A percentile compares a stretch with the other conserved stretches of the same genome.
These are phyloP conservation scores for Macrocybe gigantea DNA, from an alignment of 768 basidiomycete genomes.

Conservation along the genomic window DNA sequence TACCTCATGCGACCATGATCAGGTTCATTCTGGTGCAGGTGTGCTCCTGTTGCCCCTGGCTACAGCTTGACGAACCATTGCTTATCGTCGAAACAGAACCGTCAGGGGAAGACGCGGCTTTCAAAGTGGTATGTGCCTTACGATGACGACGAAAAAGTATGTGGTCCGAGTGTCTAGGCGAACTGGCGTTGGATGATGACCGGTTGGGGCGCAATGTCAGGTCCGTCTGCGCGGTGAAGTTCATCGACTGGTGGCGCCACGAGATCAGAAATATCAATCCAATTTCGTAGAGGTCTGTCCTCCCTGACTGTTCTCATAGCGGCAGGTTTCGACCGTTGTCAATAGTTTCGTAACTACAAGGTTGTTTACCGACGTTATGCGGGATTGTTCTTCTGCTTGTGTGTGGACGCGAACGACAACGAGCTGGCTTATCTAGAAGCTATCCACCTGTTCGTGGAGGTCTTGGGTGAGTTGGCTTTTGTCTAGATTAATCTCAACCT, in stretches of 20 bases:
- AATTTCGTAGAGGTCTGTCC: slow-evolving; percentile 92
- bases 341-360: slow-evolving; percentile 95
- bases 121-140: slow-evolving; percentile 99
- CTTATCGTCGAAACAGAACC: slow-evolving; percentile 54
- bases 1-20: slow-evolving; percentile 58
- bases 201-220: slow-evolving; percentile 28
- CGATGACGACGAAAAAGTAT: slow-evolving; percentile 97
- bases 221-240: slow-evolving; percentile 94
- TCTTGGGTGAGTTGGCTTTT: slow-evolving; percentile 62
- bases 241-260: slow-evolving; percentile 89
- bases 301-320: not conserved
- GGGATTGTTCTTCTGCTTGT: slow-evolving; percentile 96
- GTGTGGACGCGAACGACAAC: slow-evolving; percentile 97
- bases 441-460: slow-evolving; percentile 97
- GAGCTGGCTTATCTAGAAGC: slow-evolving; percentile 96
- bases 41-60: slow-evolving; percentile 9
- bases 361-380: slow-evolving; percentile 96
- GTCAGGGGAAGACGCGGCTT: slow-evolving; percentile 95
- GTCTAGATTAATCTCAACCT: slow-evolving; percentile 2
- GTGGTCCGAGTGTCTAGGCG: not conserved
- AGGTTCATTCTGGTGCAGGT: slow-evolving; percentile 97
- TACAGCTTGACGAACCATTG: not conserved
- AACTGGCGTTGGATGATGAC: too few species aligned
- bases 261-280: slow-evolving; percentile 98
- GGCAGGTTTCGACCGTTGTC: slow-evolving; percentile 3